phyloP scores from a whole-genome alignment of 169 alveolate genomes.

The Ichthyophthirius multifiliis region DNA sequence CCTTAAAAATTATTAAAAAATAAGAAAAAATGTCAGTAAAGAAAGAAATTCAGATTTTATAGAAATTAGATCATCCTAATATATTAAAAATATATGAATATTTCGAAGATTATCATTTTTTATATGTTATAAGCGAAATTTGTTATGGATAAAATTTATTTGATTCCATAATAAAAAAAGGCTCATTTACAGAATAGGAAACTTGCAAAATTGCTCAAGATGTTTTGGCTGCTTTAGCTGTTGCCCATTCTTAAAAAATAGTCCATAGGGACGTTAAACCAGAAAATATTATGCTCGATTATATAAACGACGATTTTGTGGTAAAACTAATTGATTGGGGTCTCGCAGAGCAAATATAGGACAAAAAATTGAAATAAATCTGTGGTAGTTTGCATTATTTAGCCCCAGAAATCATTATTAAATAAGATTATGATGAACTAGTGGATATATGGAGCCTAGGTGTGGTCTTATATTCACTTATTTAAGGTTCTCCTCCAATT shows the following conservation, averaged over 20 bases:
- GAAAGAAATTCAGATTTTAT: constrained; percentile 22
- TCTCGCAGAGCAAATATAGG: background rate
- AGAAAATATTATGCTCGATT: constrained; percentile 29
- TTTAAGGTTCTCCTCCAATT: background rate
- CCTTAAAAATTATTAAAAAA: background rate
- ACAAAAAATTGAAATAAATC: background rate
- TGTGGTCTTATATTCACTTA: constrained; percentile 55
- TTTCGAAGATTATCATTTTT: constrained; percentile 13
- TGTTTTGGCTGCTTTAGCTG: constrained; percentile 9
- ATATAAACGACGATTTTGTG: background rate
- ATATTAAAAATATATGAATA: constrained; percentile 23
- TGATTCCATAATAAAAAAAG: constrained; percentile 5
- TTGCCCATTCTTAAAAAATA: constrained; percentile 22
- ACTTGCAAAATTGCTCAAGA: constrained; percentile 4
- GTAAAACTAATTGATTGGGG: constrained; percentile 38
- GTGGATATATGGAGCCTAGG: constrained; percentile 72
- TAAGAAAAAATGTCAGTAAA: background rate
- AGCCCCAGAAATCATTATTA: constrained; percentile 33
- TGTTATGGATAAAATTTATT: constrained; percentile 12
- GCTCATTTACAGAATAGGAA: constrained; percentile 8
- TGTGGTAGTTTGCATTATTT: constrained; percentile 24
- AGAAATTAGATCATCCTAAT: constrained; percentile 39
- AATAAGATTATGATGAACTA: constrained; percentile 45
- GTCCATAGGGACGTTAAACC: constrained; percentile 35
- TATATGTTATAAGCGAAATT: constrained; percentile 20